Conservation (phyloP, 352 stramenopile genomes). For the Globisporangium camurandrum region DNA sequence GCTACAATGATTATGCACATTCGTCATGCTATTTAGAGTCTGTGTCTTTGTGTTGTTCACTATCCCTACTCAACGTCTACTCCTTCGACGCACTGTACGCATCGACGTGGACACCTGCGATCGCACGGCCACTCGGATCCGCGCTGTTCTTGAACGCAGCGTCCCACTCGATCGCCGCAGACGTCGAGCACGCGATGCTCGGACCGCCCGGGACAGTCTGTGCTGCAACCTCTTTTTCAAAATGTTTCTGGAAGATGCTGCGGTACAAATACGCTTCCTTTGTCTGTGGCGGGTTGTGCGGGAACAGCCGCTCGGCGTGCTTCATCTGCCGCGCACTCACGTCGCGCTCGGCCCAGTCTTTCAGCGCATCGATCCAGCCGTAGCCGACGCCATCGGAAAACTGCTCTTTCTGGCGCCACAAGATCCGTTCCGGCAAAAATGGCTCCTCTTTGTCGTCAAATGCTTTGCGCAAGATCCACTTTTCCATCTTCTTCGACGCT, state of each 20-base stretch:
- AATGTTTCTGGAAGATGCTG: slow-evolving; percentile 98
- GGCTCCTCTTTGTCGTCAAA: slow-evolving; percentile 96
- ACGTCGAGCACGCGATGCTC: slow-evolving; percentile 97
- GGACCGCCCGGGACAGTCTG: slow-evolving; percentile 96
- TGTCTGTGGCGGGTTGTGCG: slow-evolving; percentile 97
- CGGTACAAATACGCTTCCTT: slow-evolving; percentile 96
- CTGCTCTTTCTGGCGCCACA: slow-evolving; percentile 99
- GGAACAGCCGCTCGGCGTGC: slow-evolving; percentile 92
- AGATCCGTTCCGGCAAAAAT: slow-evolving; percentile 96
- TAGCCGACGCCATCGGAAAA: slow-evolving; percentile 99
- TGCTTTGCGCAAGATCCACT: slow-evolving; percentile 98
- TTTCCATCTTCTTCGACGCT: slow-evolving; percentile 94
- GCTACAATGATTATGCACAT: too few relatives aligned
- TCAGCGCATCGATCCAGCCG: slow-evolving; percentile 97
- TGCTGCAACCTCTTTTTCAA: slow-evolving; percentile 93
- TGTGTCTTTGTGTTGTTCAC: too few relatives aligned
- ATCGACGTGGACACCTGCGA: slow-evolving; percentile 93
- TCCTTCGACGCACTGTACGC: slow-evolving; percentile 66
- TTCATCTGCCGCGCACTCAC: slow-evolving; percentile 96
- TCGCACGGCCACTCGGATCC: slow-evolving; percentile 92
- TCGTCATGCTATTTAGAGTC: too few relatives aligned
- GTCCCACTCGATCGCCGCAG: slow-evolving; percentile 97
- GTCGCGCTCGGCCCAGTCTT: slow-evolving; percentile 91
- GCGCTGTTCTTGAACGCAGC: slow-evolving; percentile 90
- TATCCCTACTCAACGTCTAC: too few relatives aligned